phyloP scores from a whole-genome alignment of 306 rosid species.

The Amphicarpaea edgeworthii region DNA sequence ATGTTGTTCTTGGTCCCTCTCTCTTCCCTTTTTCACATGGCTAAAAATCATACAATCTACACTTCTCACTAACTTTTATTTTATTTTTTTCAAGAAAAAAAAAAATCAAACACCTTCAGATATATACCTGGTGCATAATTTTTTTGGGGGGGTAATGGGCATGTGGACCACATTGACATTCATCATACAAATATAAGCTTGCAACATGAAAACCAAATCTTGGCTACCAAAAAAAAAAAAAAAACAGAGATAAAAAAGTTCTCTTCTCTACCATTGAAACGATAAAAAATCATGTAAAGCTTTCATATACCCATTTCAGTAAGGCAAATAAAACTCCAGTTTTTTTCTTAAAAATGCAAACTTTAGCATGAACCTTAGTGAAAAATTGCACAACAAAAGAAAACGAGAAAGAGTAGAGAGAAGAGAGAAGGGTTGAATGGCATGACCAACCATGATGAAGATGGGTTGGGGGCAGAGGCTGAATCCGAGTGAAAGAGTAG shows the following conservation, averaged over 20 bases:
- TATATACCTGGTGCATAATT: slow-evolving; percentile 7
- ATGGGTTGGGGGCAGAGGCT: slow-evolving; percentile 39
- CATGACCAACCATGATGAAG: slow-evolving; percentile 57
- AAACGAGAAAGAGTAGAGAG: slow-evolving; percentile 2
- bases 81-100: background rate
- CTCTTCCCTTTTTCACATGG: background rate
- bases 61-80: background rate
- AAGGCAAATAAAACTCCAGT: background rate
- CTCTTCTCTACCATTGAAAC: background rate
- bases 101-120: slow-evolving; percentile 20
- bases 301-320: slow-evolving; percentile 3
- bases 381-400: slow-evolving; percentile 9
- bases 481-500: slow-evolving; percentile 39
- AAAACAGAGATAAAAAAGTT: background rate
- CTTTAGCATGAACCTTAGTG: background rate
- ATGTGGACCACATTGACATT: background rate
- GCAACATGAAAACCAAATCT: background rate
- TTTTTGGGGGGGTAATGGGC: background rate
- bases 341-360: slow-evolving; percentile 20
- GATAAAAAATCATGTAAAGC: background rate
- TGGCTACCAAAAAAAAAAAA: background rate
- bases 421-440: background rate
- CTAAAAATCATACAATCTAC: background rate
- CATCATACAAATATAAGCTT: background rate
- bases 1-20: background rate